phyloP scores from a whole-genome alignment of 768 basidiomycete genomes.

The Rhizopogon sp. region DNA sequence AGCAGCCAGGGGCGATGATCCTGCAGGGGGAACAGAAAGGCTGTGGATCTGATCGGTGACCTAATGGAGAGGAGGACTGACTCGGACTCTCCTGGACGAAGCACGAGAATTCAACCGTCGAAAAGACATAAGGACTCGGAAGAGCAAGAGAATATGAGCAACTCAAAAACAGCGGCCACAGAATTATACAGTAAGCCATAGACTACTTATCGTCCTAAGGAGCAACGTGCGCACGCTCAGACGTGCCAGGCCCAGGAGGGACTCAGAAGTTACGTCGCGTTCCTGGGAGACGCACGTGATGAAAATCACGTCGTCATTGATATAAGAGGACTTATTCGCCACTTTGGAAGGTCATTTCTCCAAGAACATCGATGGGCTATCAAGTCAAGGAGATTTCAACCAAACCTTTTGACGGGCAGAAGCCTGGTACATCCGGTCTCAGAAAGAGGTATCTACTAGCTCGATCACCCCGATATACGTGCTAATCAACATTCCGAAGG shows the following conservation, averaged over 20 bases:
- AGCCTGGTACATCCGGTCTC: conserved; percentile 96
- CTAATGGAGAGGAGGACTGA: background rate
- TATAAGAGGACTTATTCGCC: conserved; percentile 12
- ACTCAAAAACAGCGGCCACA: background rate
- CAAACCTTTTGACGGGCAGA: conserved; percentile 89
- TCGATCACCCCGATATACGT: conserved; percentile 13
- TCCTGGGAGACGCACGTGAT: conserved; percentile 1
- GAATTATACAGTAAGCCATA: background rate
- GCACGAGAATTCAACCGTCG: background rate
- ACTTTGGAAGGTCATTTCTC: background rate
- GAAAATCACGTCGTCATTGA: conserved; percentile 2
- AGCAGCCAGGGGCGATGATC: background rate
- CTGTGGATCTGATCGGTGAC: background rate
- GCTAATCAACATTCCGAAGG: conserved; percentile 35
- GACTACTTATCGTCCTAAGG: background rate
- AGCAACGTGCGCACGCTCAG: background rate
- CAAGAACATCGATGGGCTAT: conserved; percentile 31
- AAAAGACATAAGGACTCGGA: too few relatives aligned
- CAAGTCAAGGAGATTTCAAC: conserved; percentile 68
- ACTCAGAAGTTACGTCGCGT: too few relatives aligned
- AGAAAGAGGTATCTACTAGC: conserved; percentile 69
- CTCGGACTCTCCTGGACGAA: background rate
- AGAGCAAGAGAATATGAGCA: background rate
- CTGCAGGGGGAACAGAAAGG: background rate
- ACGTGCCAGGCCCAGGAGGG: background rate